These are phyloP conservation scores for Lycium barbarum DNA, from an alignment of 257 asterid genomes.

Conservation along the genomic window DNA sequence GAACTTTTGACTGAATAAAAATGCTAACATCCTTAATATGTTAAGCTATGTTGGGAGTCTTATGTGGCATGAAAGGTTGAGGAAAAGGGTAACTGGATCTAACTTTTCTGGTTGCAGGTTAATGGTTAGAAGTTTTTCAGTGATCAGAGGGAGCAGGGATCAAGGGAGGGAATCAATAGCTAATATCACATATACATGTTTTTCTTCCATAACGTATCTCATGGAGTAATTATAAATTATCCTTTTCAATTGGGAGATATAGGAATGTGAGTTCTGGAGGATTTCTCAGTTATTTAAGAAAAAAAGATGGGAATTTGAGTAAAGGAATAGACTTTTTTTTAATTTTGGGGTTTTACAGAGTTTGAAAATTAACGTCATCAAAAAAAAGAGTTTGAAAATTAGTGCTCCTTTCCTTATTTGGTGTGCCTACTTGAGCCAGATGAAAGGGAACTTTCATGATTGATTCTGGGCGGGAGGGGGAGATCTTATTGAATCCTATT, in stretches of 20 bases:
- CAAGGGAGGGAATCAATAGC: not conserved
- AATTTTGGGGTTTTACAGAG: not conserved
- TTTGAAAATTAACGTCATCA: not conserved
- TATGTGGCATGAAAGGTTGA: not conserved
- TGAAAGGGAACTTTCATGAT: too few relatives aligned
- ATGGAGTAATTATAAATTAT: too few relatives aligned
- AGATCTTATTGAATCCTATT: not conserved
- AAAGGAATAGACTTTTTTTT: not conserved
- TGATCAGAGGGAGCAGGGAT: not conserved
- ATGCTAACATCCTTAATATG: not conserved
- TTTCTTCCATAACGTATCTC: too few relatives aligned
- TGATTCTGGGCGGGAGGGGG: not conserved
- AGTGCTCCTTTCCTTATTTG: not conserved
- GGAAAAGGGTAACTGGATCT: not conserved
- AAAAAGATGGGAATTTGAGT: not conserved
- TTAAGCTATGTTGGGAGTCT: not conserved
- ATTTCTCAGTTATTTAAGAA: too few relatives aligned
- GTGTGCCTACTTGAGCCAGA: not conserved
- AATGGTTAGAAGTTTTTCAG: not conserved
- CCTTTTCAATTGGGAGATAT: not conserved
- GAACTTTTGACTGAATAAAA: too few relatives aligned
- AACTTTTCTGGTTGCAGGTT: not conserved
- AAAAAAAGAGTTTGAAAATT: not conserved
- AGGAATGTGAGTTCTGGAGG: not conserved
- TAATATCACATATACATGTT: not conserved